Base-by-base conservation (phyloP, 129 eudicot species). In the Lactuca saligna region DNA sequence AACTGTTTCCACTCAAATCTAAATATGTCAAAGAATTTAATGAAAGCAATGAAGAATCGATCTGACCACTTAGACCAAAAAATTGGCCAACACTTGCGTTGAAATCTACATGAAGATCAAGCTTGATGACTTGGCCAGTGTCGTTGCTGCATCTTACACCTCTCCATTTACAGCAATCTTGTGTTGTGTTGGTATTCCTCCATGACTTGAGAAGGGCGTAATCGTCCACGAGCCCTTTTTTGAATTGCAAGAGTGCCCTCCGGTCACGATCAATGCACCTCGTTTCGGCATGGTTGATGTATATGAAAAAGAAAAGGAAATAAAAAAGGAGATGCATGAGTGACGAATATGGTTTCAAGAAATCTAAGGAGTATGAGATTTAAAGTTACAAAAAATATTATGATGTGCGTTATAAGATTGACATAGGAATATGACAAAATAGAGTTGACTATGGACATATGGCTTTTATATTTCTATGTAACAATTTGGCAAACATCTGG, bases 161-260 rank as follows among this genome's bases (percentile, higher is more conserved):
- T 17, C 48, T 20, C 85, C 85, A 81, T 54, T 46, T 48, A 54
- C 85, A 74, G 48, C 81, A 83, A 55, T 73, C 76, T n/a, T 1
- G 61, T 7, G 51, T 31, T 16, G 49, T 10, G 15, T 60, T 72
- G 25, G 59, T 61, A 17, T 72, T 32, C 9, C 51, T 35, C 84
- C 85, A 76, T 33, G 75, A 66, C 7, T 31, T 54, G 11, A 77
- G 65, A 66, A 75, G 31, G 35, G 34, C 29, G 42, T 66, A 71
- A 57, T 61, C 68, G 6, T 72, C 82, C 1, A 20, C 38, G 7
- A 81, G 67, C 55, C 54, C 64, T 7, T 56, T 6, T 49, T 61
- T 76, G 37, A 76, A 66, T 42, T 34, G 63, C 35, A 81, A 70
- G 15, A 77, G 82, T 14, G 85, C 82, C 25, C 17, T 38, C 35